A percentile compares a stretch with the other conserved stretches of the same genome.
phyloP scores from a whole-genome alignment of 768 basidiomycete species.

The Boletus sp. region DNA sequence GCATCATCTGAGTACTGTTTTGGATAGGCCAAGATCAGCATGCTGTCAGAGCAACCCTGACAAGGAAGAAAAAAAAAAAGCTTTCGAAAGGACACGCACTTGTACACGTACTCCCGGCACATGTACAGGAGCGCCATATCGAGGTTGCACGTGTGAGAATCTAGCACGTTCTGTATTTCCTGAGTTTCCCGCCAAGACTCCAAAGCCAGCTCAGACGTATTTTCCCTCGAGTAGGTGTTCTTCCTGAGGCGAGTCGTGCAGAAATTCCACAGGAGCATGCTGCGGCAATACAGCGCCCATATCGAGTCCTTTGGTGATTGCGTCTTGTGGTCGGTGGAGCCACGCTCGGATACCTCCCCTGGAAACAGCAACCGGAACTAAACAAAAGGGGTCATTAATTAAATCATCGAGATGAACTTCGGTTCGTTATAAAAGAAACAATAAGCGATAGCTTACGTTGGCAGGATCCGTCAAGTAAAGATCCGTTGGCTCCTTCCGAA shows the following conservation, averaged over 20 bases:
- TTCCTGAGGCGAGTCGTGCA: slow-evolving; percentile 51
- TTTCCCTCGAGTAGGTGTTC: slow-evolving; percentile 43
- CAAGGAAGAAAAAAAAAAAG: slow-evolving; percentile 9
- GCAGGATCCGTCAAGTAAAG: slow-evolving; percentile 63
- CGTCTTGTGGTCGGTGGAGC: slow-evolving; percentile 39
- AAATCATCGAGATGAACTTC: slow-evolving; percentile 11
- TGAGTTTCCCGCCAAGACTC: slow-evolving; percentile 67
- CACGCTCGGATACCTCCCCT: slow-evolving; percentile 62
- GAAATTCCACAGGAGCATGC: slow-evolving; percentile 80
- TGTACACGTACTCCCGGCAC: slow-evolving; percentile 69
- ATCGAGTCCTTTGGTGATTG: slow-evolving; percentile 72
- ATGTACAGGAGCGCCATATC: slow-evolving; percentile 67
- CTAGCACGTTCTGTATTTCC: slow-evolving; percentile 63
- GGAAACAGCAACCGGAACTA: slow-evolving; percentile 61
- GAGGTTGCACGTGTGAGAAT: slow-evolving; percentile 67
- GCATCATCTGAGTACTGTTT: slow-evolving; percentile 58
- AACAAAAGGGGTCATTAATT: slow-evolving; percentile 9
- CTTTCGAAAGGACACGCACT: slow-evolving; percentile 44
- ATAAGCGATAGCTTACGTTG: slow-evolving; percentile 48
- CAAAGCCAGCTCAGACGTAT: slow-evolving; percentile 57
- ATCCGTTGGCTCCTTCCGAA: slow-evolving; percentile 54
- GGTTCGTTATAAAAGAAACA: slow-evolving; percentile 1
- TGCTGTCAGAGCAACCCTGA: slow-evolving; percentile 8
- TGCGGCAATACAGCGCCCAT: slow-evolving; percentile 80
- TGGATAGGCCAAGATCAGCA: slow-evolving; percentile 16